Evolutionary conservation across 768 basidiomycete genomes (phyloP), one percentile per base, ranked within the genome.

Genomic region (Russula dissimulans): DNA sequence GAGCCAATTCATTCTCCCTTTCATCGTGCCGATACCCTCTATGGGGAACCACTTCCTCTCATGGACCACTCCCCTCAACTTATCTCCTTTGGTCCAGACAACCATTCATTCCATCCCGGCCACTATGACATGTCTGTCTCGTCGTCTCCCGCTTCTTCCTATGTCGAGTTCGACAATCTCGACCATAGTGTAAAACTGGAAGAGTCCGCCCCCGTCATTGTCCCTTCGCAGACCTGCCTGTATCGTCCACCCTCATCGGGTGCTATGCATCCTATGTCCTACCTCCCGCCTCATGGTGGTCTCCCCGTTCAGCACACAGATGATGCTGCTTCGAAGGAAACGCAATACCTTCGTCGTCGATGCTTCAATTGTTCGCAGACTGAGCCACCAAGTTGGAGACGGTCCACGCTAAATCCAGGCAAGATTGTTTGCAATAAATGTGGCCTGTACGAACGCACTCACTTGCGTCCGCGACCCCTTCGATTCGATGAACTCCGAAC

Each of bases 371-470:
- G 91, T 75, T 90, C 91, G 70, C 91, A 91, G 18, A 93, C 91
- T 2, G 91, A 93, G 70, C 91, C 91, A 0, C 91, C 91, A 7
- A 85, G 83, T 29, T 93, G 91, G 91, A 85, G 91, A 56, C 83
- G 91, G 47, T 86, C 84, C 34, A 92, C 91, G 5, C 85, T 93
- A 68, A 90, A 91, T 72, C 89, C 88, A 0, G 91, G 91, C 65
- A 93, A 93, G 74, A 93, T 93, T 68, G 91, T 93, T 47, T 93
- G 91, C 80, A 93, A 93, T 80, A 93, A 93, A 77, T 93, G 91
- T 65, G 91, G 91, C 10, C 79, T 93, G 42, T 93, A 93, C 68
- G 91, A 93, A 72, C 88, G 91, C 69, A 93, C 91, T 12, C 91
- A 93, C 66, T 73, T 92, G 57, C 82, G 91, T 26, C 83, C 90